Evolutionary conservation across 1,139 yeast genomes (phyloP).

Genomic region (Kurtzmaniella quercitrusa): DNA sequence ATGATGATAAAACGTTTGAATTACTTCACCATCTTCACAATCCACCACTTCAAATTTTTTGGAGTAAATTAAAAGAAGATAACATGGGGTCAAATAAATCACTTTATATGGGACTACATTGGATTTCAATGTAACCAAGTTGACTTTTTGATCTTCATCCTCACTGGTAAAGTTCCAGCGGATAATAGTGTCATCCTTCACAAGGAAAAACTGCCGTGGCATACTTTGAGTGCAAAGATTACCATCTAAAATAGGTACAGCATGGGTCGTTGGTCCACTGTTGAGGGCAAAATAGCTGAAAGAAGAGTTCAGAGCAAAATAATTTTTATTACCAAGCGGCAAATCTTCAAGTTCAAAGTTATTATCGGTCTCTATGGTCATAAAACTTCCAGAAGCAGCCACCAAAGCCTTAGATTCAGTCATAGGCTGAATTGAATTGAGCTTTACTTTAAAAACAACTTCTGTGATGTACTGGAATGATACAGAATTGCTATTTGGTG

Average conservation of each 20-base stretch:
- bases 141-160: neutral
- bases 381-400: constrained; percentile 24
- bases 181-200: constrained; percentile 14
- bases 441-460: constrained; percentile 26
- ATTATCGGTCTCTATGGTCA: constrained; percentile 20
- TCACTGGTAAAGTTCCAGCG: neutral
- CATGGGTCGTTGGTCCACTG: constrained; percentile 1
- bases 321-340: constrained; percentile 12
- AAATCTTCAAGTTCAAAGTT: constrained; percentile 16
- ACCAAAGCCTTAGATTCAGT: constrained; percentile 17
- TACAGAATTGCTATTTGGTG: constrained; percentile 18
- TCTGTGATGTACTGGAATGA: constrained; percentile 25
- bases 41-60: constrained; percentile 45
- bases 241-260: neutral
- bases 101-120: constrained; percentile 26
- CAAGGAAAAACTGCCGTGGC: constrained; percentile 1
- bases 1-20: constrained; percentile 38
- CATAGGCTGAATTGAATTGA: constrained; percentile 15
- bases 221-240: neutral
- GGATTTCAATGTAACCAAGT: constrained; percentile 22
- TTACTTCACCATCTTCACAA: constrained; percentile 35
- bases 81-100: constrained; percentile 40
- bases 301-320: constrained; percentile 16
- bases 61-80: constrained; percentile 35
- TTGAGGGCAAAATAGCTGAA: constrained; percentile 28